Conservation (phyloP, 176 grass and related monocot species). For the Musa schizocarpa region DNA sequence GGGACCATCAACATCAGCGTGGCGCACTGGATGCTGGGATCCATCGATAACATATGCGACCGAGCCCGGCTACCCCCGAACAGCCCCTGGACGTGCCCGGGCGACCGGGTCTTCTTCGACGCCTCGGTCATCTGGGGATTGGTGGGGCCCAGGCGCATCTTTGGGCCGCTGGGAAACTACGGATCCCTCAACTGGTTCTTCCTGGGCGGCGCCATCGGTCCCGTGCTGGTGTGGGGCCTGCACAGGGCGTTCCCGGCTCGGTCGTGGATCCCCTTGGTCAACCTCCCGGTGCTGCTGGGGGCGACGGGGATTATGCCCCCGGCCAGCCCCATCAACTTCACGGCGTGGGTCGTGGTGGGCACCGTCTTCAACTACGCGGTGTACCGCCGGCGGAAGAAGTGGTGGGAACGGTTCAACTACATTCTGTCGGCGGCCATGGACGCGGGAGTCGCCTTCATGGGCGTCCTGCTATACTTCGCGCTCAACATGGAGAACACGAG, state of each 20-base stretch:
- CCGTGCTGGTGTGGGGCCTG: conserved; percentile 45
- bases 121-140: conserved; percentile 87
- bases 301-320: conserved; percentile 58
- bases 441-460: conserved; percentile 75
- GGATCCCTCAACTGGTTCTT: conserved; percentile 67
- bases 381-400: conserved; percentile 59
- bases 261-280: conserved; percentile 60
- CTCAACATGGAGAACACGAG: conserved; percentile 42
- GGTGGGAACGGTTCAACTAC: conserved; percentile 89
- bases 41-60: conserved; percentile 48
- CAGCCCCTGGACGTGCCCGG: conserved; percentile 77
- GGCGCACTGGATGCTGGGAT: conserved; percentile 68
- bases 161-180: conserved; percentile 47
- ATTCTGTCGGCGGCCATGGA: conserved; percentile 63
- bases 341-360: conserved; percentile 46
- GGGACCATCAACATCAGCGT: conserved; percentile 55
- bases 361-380: conserved; percentile 79
- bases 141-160: conserved; percentile 44
- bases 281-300: conserved; percentile 73
- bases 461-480: conserved; percentile 52
- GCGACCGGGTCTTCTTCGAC: conserved; percentile 61
- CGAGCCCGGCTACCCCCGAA: conserved; percentile 28
- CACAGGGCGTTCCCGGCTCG: conserved; percentile 49
- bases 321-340: conserved; percentile 64
- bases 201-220: conserved; percentile 41